These are phyloP conservation scores for Fusarium agapanthi DNA, from an alignment of 2,329 filamentous ascomycete species.

Conservation along the genomic window DNA sequence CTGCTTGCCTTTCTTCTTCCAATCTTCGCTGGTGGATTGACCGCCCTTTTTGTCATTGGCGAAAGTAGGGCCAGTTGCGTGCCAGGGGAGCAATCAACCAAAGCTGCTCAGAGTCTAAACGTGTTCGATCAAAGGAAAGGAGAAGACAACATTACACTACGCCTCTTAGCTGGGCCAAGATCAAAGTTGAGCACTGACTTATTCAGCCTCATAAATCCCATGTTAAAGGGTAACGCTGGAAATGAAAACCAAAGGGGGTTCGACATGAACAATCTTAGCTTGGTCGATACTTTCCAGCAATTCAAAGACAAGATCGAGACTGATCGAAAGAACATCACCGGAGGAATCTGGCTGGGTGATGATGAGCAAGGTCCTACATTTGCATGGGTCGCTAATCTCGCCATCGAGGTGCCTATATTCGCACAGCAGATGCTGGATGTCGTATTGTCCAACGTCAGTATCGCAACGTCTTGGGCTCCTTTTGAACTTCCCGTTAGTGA, in stretches of 20 bases:
- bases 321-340: constrained; percentile 73
- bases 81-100: constrained; percentile 56
- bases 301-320: constrained; percentile 73
- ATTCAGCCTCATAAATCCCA: constrained; percentile 50
- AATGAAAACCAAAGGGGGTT: constrained; percentile 30
- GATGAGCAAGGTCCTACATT: constrained; percentile 68
- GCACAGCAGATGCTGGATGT: constrained; percentile 73
- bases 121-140: constrained; percentile 48
- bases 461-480: constrained; percentile 75
- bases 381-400: constrained; percentile 73
- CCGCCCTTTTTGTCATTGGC: constrained; percentile 75
- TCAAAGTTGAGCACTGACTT: constrained; percentile 50
- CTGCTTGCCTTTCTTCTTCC: constrained; percentile 79
- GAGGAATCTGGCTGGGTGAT: constrained; percentile 80
- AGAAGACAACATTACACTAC: constrained; percentile 34
- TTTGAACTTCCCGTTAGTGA: constrained; percentile 81
- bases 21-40: constrained; percentile 79
- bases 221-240: constrained; percentile 45
- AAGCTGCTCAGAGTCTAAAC: constrained; percentile 48
- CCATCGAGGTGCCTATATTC: constrained; percentile 66
- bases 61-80: constrained; percentile 63
- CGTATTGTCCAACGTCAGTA: constrained; percentile 72
- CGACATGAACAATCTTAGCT: constrained; percentile 7
- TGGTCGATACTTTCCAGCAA: constrained; percentile 69
- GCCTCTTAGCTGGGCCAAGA: constrained; percentile 47